A percentile compares a stretch with the other conserved stretches of the same genome.
Evolutionary conservation across 140 eudicot genomes (phyloP).

Genomic region (Senecio squalidus): DNA sequence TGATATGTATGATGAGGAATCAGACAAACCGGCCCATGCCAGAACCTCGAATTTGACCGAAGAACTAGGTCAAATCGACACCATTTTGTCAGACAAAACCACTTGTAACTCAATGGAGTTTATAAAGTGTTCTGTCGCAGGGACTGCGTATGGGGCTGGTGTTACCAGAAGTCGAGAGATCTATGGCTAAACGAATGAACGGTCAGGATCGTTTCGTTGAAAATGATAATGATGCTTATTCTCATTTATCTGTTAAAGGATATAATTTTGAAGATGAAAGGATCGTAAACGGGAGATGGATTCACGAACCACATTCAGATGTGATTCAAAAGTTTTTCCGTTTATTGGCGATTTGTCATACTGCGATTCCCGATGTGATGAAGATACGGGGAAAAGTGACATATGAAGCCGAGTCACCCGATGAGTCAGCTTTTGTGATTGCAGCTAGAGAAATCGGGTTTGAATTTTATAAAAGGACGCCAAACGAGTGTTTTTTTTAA

Average conservation of each 20-base stretch:
- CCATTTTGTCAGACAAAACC: constrained; percentile 64
- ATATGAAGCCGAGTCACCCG: constrained; percentile 76
- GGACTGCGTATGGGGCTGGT: constrained; percentile 54
- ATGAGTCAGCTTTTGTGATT: constrained; percentile 51
- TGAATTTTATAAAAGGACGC: constrained; percentile 53
- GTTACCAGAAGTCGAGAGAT: constrained; percentile 54
- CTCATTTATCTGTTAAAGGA: constrained; percentile 40
- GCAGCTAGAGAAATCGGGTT: constrained; percentile 72
- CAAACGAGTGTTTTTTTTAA: constrained; percentile 42
- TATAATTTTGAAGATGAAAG: constrained; percentile 57
- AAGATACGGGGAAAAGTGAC: constrained; percentile 36
- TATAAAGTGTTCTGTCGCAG: constrained; percentile 54
- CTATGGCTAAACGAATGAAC: constrained; percentile 38
- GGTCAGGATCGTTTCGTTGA: constrained; percentile 25
- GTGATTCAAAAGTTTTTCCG: constrained; percentile 50
- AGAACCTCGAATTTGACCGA: constrained; percentile 64
- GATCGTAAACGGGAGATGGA: constrained; percentile 48
- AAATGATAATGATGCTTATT: background rate
- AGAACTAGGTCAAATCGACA: constrained; percentile 67
- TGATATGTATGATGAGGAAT: constrained; percentile 58
- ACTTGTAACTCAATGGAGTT: constrained; percentile 71
- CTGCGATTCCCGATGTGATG: constrained; percentile 48
- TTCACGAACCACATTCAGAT: constrained; percentile 40
- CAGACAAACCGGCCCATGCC: constrained; percentile 59
- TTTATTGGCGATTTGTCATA: constrained; percentile 54